Conservation (phyloP, 176 grass and related monocot species). For the Stipa capillata region DNA sequence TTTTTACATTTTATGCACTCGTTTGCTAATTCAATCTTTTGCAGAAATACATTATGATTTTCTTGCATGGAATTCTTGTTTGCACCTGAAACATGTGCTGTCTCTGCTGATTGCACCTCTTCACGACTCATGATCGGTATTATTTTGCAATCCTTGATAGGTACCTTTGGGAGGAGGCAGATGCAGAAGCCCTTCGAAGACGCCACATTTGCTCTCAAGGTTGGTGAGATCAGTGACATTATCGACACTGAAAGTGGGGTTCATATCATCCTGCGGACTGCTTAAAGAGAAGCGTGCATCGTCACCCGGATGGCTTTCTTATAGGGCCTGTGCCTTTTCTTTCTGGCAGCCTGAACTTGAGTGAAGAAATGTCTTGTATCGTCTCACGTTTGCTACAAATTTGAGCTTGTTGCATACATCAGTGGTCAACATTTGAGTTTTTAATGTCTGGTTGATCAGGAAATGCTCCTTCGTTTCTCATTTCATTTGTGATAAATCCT, state of each 20-base stretch:
- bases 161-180: slow-evolving; percentile 72
- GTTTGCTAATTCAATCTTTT: neutral
- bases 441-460: neutral
- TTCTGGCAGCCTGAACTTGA: neutral
- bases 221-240: slow-evolving; percentile 63
- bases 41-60: neutral
- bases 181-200: slow-evolving; percentile 99
- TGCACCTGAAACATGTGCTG: neutral
- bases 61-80: neutral
- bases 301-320: neutral
- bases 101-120: no score
- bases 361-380: neutral
- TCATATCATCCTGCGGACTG: slow-evolving; percentile 89
- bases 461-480: neutral
- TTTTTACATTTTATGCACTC: neutral
- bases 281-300: neutral
- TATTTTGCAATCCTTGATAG: slow-evolving; percentile 9
- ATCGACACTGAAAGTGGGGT: slow-evolving; percentile 87
- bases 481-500: neutral
- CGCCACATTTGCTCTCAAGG: slow-evolving; percentile 52
- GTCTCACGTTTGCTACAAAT: neutral
- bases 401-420: neutral
- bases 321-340: neutral
- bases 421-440: neutral
- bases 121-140: neutral